Base-by-base conservation (phyloP, 2,329 filamentous ascomycete genomes). In the Ascocoryne sarcoides region DNA sequence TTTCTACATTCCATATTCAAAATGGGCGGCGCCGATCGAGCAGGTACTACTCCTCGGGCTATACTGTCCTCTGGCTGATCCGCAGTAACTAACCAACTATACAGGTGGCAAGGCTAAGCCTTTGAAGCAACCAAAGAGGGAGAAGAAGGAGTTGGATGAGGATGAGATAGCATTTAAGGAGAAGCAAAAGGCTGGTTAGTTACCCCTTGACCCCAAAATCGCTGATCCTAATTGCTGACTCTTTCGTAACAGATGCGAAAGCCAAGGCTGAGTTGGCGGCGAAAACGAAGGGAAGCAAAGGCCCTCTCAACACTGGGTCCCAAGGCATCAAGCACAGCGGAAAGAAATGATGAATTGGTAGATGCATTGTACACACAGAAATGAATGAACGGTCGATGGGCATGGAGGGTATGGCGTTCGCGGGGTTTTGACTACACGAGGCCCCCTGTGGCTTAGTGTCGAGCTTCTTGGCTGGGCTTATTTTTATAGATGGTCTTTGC, bases 261-360 rank as follows among this genome's bases (percentile, higher is more conserved):
- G 84, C 83, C 33, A 82, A 79, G 65, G 90, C 93, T 69, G 86
- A 88, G 8, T 62, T 93, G 66, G 79, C 82, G n/a, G 73, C 79
- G 46, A 84, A 86, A 69, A 82, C 84, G 33, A 82, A 83, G 57
- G 55, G 53, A 19, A 84, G 84, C 64, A 94, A 93, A 69, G 90
- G 90, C 3, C 89, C 90, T 28, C 62, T 95, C 61, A 89, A 88
- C 68, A 82, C 79, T 21, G 88, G 87, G 23, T 65, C 73, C 36
- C 86, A 93, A 67, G 88, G 87, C 48, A 95, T 96, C 71, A 95
- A 95, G 81, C 95, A 95, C 78, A 92, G 84, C 47, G 89, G 88
- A 65, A 95, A 95, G 84, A 94, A 95, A 81, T 94, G 23, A 26
- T n/a, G n/a, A n/a, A n/a, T n/a, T n/a, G n/a, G n/a, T n/a, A n/a